These are phyloP conservation scores for Penicillium turbatum DNA, from an alignment of 495 filamentous ascomycete species.

Conservation along the genomic window DNA sequence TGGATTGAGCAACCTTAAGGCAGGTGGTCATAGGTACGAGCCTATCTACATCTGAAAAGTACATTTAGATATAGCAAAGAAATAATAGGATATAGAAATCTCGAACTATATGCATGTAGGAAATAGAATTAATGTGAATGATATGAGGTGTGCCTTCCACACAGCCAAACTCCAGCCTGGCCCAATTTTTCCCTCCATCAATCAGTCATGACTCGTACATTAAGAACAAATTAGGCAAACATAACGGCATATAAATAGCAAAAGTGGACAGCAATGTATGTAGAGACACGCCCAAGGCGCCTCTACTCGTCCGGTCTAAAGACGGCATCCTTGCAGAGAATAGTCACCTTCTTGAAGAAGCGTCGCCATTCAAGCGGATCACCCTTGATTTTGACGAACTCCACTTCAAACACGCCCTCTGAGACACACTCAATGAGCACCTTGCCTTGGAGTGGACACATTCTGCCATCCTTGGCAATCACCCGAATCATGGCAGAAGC, in stretches of 20 bases:
- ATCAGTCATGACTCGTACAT: constrained; percentile 14
- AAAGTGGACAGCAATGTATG: neutral
- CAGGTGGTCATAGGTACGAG: no score
- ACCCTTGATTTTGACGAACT: constrained; percentile 91
- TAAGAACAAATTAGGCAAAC: constrained; percentile 5
- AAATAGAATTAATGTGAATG: constrained; percentile 5
- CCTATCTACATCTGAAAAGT: no score
- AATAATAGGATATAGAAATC: no score
- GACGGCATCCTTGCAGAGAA: constrained; percentile 79
- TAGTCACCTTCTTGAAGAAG: constrained; percentile 89
- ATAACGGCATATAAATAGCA: neutral
- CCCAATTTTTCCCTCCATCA: constrained; percentile 1
- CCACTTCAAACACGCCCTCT: constrained; percentile 68
- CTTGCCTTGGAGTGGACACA: constrained; percentile 78
- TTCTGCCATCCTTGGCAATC: constrained; percentile 69
- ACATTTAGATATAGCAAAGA: no score
- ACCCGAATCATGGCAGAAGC: constrained; percentile 62
- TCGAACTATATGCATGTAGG: constrained; percentile 6
- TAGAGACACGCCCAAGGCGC: neutral
- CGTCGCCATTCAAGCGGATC: constrained; percentile 96
- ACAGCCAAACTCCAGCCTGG: constrained; percentile 15
- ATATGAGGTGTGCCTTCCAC: neutral
- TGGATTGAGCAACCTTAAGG: no score
- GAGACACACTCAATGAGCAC: constrained; percentile 71
- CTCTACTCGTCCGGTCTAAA: constrained; percentile 42